Conservation (phyloP, 306 rosid genomes). For the Quercus rubra region DNA sequence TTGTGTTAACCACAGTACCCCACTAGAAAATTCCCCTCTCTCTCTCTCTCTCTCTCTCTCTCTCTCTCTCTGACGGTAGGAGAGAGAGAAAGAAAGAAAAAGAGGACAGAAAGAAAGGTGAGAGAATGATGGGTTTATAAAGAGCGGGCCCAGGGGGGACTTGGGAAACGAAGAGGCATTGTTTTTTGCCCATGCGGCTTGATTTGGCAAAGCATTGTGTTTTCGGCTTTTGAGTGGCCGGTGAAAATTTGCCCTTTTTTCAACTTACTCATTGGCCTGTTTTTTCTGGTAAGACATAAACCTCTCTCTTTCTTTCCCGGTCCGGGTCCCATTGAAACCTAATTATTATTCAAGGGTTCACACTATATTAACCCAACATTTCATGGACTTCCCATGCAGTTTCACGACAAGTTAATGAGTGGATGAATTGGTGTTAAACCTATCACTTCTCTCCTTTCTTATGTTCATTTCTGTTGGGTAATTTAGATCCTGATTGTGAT, state of each 20-base stretch:
- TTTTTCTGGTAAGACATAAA: slow-evolving; percentile 20
- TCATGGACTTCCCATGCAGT: slow-evolving; percentile 17
- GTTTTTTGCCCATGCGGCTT: neutral
- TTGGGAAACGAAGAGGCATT: neutral
- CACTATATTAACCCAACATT: slow-evolving; percentile 15
- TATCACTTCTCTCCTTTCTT: neutral
- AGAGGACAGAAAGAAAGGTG: neutral
- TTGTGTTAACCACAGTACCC: slow-evolving; percentile 14
- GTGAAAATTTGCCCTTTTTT: slow-evolving; percentile 33
- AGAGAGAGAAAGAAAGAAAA: neutral
- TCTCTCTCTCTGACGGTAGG: slow-evolving; percentile 11
- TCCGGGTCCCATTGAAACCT: slow-evolving; percentile 14
- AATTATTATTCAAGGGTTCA: slow-evolving; percentile 3
- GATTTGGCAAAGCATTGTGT: slow-evolving; percentile 12
- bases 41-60: neutral
- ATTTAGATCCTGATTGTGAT: too few species aligned
- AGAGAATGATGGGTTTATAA: neutral
- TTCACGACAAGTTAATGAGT: neutral
- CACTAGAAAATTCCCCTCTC: neutral
- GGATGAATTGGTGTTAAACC: neutral
- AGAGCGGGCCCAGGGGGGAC: neutral
- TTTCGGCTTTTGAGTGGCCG: slow-evolving; percentile 28
- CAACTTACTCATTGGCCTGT: slow-evolving; percentile 32
- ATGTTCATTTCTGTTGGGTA: neutral
- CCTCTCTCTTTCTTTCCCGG: slow-evolving; percentile 9